Base-by-base conservation (phyloP, 2,329 filamentous ascomycete species). In the Xylariaceae sp. region DNA sequence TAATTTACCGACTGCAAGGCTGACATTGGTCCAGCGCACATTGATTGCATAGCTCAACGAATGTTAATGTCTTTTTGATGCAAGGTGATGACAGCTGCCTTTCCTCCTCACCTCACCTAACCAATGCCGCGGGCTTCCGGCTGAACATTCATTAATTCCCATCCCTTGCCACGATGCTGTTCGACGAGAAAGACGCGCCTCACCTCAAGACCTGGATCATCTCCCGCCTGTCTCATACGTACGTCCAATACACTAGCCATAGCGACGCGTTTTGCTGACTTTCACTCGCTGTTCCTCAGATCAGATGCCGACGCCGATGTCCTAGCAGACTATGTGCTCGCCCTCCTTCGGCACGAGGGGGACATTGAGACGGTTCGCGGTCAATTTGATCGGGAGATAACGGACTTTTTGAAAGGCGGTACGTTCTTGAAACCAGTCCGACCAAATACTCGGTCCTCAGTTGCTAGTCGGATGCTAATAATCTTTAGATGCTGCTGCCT, bases 251-350 rank as follows among this genome's bases (percentile, higher is more conserved):
- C 40, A 6, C 11, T 26, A 6, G 22, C 11, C 11, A 6, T 28
- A n/a, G 19, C 11, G 12, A 28, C 37, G 37, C 22, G 4, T 39
- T 30, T 48, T 9, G 47, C 41, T 47, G 18, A 44, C 43, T 30
- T 33, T 35, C 16, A 42, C 17, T 34, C n/a, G 22, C 38, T 16
- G 24, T 39, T 19, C n/a, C 36, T 19, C 48, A 88, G 85, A 39
- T 87, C 85, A 19, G 86, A 90, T 56, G 86, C 85, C 38, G 87
- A 93, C 60, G 78, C 83, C 24, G 87, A 89, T 56, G 85, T 91
- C 4, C 79, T 93, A 3, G 87, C 86, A 35, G 87, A 93, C 54
- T 93, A 90, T 60, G 83, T 91, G n/a, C 73, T 90, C 47, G 87
- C 85, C 6, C 75, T 93, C 16, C 67, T 91, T 34, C 78, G 79